Percentiles rank a stretch among this genome's conserved stretches.
These are phyloP conservation scores for Ustilago shanxiensis DNA, from an alignment of 1,284 basidiomycete genomes.

Conservation along the genomic window DNA sequence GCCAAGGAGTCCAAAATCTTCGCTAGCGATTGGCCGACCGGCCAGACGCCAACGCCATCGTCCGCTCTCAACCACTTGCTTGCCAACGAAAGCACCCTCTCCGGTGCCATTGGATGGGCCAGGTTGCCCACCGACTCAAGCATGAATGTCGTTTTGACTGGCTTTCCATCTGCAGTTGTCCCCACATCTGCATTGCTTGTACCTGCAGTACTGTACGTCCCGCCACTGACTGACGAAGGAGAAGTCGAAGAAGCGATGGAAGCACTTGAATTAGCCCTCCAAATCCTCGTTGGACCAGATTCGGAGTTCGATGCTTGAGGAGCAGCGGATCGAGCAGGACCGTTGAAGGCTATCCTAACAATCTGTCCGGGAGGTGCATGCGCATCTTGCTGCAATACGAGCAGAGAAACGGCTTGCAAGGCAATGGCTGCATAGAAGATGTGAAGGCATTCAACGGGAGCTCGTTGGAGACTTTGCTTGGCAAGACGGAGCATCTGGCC, in stretches of 20 bases:
- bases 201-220: neutral
- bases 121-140: conserved; percentile 73
- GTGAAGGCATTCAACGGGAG: conserved; percentile 24
- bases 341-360: conserved; percentile 16
- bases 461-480: conserved; percentile 22
- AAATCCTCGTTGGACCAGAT: neutral
- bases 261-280: conserved; percentile 3
- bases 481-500: conserved; percentile 23
- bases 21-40: conserved; percentile 25
- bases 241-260: conserved; percentile 12
- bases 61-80: conserved; percentile 21
- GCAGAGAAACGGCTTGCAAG: conserved; percentile 20
- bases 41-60: conserved; percentile 22
- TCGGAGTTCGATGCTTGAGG: neutral
- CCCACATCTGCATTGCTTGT: conserved; percentile 1
- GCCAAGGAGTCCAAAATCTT: conserved; percentile 28
- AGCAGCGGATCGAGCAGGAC: neutral
- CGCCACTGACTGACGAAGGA: conserved; percentile 9
- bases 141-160: conserved; percentile 74
- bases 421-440: conserved; percentile 28
- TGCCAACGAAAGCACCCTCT: conserved; percentile 13
- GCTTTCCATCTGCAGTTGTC: neutral
- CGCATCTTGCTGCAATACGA: conserved; percentile 11
- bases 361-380: conserved; percentile 6
- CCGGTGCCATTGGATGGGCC: conserved; percentile 12